Evolutionary conservation across 2,329 filamentous ascomycete species (phyloP).

Genomic region (Chaetomiaceae sp.): DNA sequence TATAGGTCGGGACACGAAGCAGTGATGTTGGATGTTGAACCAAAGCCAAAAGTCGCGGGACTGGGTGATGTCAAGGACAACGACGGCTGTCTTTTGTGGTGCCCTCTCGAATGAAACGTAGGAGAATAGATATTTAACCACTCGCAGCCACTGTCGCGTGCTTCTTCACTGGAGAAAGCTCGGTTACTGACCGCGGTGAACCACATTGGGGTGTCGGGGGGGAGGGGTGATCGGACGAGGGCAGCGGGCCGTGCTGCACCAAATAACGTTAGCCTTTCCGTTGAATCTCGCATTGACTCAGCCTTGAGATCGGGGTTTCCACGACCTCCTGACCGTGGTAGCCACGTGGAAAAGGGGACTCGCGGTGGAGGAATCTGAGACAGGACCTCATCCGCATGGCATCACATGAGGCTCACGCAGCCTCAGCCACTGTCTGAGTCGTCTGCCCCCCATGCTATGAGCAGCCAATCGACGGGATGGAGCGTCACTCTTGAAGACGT

Average conservation of each 20-base stretch:
- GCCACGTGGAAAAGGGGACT: constrained; percentile 8
- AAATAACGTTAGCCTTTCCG: constrained; percentile 1
- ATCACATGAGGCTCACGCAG: neutral
- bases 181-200: too few species aligned
- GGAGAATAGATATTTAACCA: too few species aligned
- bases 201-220: neutral
- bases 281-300: constrained; percentile 12
- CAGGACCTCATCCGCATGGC: neutral
- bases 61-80: too few species aligned
- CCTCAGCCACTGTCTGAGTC: neutral
- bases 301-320: neutral
- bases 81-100: too few species aligned
- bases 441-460: neutral
- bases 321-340: neutral
- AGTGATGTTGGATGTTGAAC: too few species aligned
- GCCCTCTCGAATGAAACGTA: neutral
- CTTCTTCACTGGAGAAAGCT: too few species aligned
- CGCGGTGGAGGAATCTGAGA: neutral
- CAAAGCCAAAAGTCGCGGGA: too few species aligned
- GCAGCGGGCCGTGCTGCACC: constrained; percentile 14
- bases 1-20: too few species aligned
- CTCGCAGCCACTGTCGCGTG: neutral
- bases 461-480: constrained; percentile 4
- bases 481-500: neutral
- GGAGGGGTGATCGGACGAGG: constrained; percentile 12